Evolutionary conservation across 2,329 filamentous ascomycete species (phyloP).

Genomic region (Fusarium tupiense): DNA sequence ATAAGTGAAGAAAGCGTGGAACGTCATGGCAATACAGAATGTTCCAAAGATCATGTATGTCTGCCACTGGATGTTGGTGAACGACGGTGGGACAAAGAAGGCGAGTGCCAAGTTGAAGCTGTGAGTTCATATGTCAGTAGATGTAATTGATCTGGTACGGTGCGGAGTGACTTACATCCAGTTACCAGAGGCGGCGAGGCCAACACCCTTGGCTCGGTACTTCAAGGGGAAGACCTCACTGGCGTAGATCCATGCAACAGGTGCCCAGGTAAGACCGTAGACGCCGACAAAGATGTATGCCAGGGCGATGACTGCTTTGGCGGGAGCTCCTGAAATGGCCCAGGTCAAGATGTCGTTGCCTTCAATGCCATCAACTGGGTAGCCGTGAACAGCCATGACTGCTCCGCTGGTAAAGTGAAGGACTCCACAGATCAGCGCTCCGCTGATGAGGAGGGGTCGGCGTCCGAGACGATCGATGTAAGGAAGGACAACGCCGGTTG

Average conservation of each 20-base stretch:
- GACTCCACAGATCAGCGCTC: conserved; percentile 56
- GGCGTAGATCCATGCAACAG: conserved; percentile 65
- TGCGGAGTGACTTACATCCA: conserved; percentile 46
- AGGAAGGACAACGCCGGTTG: conserved; percentile 60
- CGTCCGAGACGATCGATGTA: conserved; percentile 61
- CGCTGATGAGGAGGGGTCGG: conserved; percentile 56
- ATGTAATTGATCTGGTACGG: fast-evolving
- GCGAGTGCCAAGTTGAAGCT: conserved; percentile 54
- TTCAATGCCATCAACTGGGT: conserved; percentile 54
- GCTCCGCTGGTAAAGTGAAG: conserved; percentile 60
- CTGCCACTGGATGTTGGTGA: conserved; percentile 58
- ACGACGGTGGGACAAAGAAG: conserved; percentile 51
- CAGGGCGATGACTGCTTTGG: conserved; percentile 61
- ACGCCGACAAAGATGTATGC: conserved; percentile 58
- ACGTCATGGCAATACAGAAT: conserved; percentile 54
- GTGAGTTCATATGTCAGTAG: neutral
- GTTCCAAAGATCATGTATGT: conserved; percentile 58
- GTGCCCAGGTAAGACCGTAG: conserved; percentile 56
- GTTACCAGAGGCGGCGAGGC: conserved; percentile 59
- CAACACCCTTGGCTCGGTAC: conserved; percentile 63
- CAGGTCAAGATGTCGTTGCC: conserved; percentile 59
- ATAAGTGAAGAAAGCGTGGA: conserved; percentile 62
- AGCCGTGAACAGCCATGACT: conserved; percentile 60
- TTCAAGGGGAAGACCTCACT: conserved; percentile 64
- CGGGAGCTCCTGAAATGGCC: conserved; percentile 55